These are phyloP conservation scores for Sphagnum fallax DNA, from an alignment of 228 moss, liverwort and hornwort species.

Conservation along the genomic window DNA sequence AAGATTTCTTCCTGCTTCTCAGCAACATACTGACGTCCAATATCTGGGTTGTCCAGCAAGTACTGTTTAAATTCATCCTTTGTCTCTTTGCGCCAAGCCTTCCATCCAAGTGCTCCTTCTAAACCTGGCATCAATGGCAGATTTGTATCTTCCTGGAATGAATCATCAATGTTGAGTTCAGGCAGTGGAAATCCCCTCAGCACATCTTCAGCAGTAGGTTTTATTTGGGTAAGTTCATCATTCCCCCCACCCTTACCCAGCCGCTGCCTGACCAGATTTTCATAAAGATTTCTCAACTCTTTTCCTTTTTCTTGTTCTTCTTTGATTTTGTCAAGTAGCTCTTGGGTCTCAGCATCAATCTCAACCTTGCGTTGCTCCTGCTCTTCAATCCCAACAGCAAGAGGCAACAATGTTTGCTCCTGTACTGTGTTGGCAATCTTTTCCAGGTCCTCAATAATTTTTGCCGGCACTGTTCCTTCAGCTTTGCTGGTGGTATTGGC, in stretches of 20 bases:
- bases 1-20: conserved; percentile 61
- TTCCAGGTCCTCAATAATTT: conserved; percentile 48
- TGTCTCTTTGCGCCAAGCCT: conserved; percentile 28
- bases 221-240: conserved; percentile 42
- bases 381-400: conserved; percentile 48
- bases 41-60: conserved; percentile 38
- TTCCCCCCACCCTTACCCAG: conserved; percentile 23
- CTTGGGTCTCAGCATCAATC: conserved; percentile 22
- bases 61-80: conserved; percentile 36
- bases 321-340: conserved; percentile 42
- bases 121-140: conserved; percentile 10
- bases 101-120: conserved; percentile 43
- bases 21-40: conserved; percentile 31
- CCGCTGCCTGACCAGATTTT: conserved; percentile 39
- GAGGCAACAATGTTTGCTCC: conserved; percentile 55
- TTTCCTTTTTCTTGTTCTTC: conserved; percentile 40
- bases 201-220: conserved; percentile 18
- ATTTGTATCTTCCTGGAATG: conserved; percentile 12
- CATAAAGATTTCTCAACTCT: conserved; percentile 41
- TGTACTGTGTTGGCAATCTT: conserved; percentile 20
- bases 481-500: conserved; percentile 17
- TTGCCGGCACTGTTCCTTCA: conserved; percentile 16
- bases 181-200: conserved; percentile 9
- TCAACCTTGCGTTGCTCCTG: conserved; percentile 15
- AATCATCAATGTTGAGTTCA: conserved; percentile 13